Conservation (phyloP, 106 monocot species). For the Iris macrosiphon region DNA sequence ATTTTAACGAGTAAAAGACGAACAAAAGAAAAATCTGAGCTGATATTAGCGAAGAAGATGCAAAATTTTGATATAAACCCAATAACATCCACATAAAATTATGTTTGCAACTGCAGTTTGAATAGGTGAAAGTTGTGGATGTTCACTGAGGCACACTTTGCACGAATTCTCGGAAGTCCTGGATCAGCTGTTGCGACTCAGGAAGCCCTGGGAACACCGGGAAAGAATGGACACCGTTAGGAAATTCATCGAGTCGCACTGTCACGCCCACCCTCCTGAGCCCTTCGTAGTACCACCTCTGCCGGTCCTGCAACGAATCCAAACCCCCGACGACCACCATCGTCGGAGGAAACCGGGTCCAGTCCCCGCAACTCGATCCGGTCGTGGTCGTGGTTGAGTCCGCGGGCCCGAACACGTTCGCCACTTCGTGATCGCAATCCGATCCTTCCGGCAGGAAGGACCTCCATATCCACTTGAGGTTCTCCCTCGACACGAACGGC, state of each 20-base stretch:
- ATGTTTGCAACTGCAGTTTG: no score
- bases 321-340: slow-evolving; percentile 22
- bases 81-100: no score
- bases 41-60: no score
- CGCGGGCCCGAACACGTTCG: slow-evolving; percentile 1
- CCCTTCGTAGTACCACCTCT: slow-evolving; percentile 24
- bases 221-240: slow-evolving; percentile 9
- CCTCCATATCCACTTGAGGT: not conserved
- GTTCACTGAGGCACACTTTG: no score
- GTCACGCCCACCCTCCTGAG: slow-evolving; percentile 12
- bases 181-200: no score
- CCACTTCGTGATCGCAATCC: not conserved
- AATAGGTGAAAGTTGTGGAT: no score
- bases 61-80: no score
- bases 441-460: not conserved
- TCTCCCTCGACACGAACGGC: not conserved
- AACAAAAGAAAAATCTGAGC: no score
- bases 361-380: not conserved
- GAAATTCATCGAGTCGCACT: slow-evolving; percentile 17
- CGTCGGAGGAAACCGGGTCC: not conserved
- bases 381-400: no score
- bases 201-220: no score
- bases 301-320: slow-evolving; percentile 40
- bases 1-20: no score
- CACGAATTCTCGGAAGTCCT: no score